Percentiles rank a stretch among this genome's conserved stretches.
Conservation (phyloP, 2,329 filamentous ascomycete species). For the Volutella citrinella region DNA sequence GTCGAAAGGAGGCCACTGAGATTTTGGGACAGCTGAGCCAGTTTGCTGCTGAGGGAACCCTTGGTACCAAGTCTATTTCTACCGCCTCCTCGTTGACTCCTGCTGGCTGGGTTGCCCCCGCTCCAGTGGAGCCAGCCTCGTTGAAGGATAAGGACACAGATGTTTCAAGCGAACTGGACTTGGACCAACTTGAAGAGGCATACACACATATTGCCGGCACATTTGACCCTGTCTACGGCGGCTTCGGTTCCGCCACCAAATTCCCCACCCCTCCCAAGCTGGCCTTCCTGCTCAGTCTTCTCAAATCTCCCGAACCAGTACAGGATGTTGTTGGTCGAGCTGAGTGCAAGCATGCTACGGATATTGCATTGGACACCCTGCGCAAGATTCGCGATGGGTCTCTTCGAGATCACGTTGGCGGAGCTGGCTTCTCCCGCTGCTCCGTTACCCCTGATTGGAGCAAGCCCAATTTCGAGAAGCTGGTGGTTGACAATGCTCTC, state of each 20-base stretch:
- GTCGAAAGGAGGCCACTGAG: conserved; percentile 77
- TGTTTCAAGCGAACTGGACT: conserved; percentile 69
- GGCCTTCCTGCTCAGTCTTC: conserved; percentile 74
- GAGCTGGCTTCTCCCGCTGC: conserved; percentile 63
- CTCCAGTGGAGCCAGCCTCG: conserved; percentile 22
- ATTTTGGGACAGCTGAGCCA: conserved; percentile 78
- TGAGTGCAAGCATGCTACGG: conserved; percentile 69
- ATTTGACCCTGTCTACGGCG: conserved; percentile 76
- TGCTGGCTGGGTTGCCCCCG: conserved; percentile 28
- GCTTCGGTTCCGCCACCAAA: conserved; percentile 80
- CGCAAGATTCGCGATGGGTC: conserved; percentile 64
- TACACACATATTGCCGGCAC: conserved; percentile 75
- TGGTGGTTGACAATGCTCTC: conserved; percentile 89
- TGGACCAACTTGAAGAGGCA: conserved; percentile 89
- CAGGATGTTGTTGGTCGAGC: conserved; percentile 82
- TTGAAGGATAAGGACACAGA: conserved; percentile 20
- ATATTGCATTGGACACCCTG: conserved; percentile 80
- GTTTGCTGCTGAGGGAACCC: conserved; percentile 84
- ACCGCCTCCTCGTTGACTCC: conserved; percentile 27
- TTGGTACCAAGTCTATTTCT: conserved; percentile 43
- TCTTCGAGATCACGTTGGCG: conserved; percentile 54
- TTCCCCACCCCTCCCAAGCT: conserved; percentile 88
- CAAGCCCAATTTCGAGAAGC: conserved; percentile 95
- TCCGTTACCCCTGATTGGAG: conserved; percentile 92
- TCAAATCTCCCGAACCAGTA: conserved; percentile 68